A percentile compares a stretch with the other conserved stretches of the same genome.
Conservation (phyloP, 805 yeast species). For the Zygoascus tannicola region DNA sequence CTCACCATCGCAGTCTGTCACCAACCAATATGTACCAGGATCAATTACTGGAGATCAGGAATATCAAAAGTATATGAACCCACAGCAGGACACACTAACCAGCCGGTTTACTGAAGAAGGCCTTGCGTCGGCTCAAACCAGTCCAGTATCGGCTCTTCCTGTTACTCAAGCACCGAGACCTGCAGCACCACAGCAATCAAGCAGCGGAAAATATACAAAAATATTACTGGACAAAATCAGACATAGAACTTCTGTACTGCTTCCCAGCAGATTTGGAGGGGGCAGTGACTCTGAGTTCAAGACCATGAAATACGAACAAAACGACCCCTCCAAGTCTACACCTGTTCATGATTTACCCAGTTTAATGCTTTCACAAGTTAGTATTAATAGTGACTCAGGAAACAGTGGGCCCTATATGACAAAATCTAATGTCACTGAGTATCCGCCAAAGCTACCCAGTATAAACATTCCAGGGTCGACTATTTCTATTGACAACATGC, state of each 20-base stretch:
- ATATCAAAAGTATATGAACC: neutral
- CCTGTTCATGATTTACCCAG: neutral
- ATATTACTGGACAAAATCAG: neutral
- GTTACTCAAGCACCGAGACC: neutral
- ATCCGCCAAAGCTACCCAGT: slow-evolving; percentile 5
- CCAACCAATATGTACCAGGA: too few relatives aligned
- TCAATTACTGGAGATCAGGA: neutral
- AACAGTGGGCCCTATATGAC: neutral
- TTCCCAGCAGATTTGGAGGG: neutral
- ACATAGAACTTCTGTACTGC: neutral
- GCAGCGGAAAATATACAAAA: neutral
- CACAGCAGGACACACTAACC: neutral
- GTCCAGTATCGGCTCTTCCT: neutral
- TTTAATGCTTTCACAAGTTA: neutral
- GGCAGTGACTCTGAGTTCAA: too few relatives aligned
- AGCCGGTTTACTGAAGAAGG: neutral
- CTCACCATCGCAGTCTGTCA: too few relatives aligned
- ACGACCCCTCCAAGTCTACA: neutral
- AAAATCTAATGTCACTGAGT: neutral
- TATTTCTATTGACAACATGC: neutral
- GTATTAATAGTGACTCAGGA: neutral
- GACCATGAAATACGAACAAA: neutral
- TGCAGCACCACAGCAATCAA: neutral
- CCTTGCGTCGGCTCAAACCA: neutral
- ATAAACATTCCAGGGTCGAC: neutral